These are phyloP conservation scores for Fusarium drepaniforme DNA, from an alignment of 2,329 filamentous ascomycete genomes.

Conservation along the genomic window DNA sequence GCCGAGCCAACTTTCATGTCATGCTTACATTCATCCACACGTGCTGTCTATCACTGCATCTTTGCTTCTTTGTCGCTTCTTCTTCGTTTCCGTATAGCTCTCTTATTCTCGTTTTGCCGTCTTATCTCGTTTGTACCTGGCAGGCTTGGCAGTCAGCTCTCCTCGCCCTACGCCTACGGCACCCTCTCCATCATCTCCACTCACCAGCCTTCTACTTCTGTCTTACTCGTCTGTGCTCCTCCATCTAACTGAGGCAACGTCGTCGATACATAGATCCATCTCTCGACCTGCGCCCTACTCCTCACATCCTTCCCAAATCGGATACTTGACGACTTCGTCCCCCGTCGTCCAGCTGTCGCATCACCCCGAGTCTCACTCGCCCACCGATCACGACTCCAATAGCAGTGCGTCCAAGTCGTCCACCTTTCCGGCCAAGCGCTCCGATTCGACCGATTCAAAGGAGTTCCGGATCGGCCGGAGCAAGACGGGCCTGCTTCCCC, in stretches of 20 bases:
- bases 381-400: constrained; percentile 40
- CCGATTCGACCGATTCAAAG: constrained; percentile 41
- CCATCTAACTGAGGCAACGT: constrained; percentile 40
- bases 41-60: neutral
- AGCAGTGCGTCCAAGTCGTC: constrained; percentile 43
- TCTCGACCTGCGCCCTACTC: constrained; percentile 52
- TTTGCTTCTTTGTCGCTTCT: neutral
- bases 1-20: neutral
- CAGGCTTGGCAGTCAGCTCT: constrained; percentile 30
- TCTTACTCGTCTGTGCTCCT: constrained; percentile 29
- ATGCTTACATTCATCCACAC: constrained; percentile 1
- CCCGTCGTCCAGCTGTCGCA: constrained; percentile 72
- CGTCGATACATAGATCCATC: constrained; percentile 42
- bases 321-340: constrained; percentile 77
- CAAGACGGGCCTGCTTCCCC: constrained; percentile 43
- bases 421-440: constrained; percentile 40
- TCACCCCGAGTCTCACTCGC: constrained; percentile 45
- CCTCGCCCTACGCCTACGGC: constrained; percentile 10
- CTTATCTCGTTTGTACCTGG: constrained; percentile 14
- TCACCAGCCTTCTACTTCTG: neutral
- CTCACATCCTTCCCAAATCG: constrained; percentile 73
- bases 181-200: constrained; percentile 35
- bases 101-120: constrained; percentile 6
- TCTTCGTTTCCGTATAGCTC: neutral
- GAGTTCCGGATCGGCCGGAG: constrained; percentile 43